Base-by-base conservation (phyloP, 2,329 filamentous ascomycete species). In the Pseudogymnoascus verrucosus region DNA sequence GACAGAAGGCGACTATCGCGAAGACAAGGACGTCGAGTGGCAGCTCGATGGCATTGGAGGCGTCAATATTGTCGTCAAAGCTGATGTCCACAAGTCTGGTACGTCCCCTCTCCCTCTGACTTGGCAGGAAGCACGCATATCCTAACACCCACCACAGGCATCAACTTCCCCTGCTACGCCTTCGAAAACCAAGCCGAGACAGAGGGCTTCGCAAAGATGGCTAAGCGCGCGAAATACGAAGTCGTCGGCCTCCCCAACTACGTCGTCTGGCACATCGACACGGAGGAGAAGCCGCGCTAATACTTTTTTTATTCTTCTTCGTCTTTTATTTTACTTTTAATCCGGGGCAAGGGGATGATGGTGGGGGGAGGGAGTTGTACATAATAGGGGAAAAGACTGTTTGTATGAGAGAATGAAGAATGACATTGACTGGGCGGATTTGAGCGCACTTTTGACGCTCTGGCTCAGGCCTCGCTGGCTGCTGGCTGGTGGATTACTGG, bases 181-280 rank as follows among this genome's bases (percentile, higher is more conserved):
- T 99, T 99, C 74, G 95, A 99, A 76, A 98, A 99, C 77, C 95
- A 99, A 79, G 95, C 95, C 67, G 95, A 99, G 78, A 99, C 95
- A 4, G 95, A 99, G 78, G 95, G 95, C 5, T 99, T 99, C 73
- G 95, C 95, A 39, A 96, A 96, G 76, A 99, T 99, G 95, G 95
- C 95, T 65, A 97, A 96, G 79, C 84, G 92, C 67, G 95, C 95
- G 16, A 95, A 95, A 51, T 98, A 97, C 75, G 84, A 91, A 72
- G 95, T 99, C 26, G 85, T 91, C 69, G 95, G 95, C 54, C 80
- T 99, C 63, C 95, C 93, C 44, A 99, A 99, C 76, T 99, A 99
- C 75, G 88, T 99, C 61, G 93, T 99, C 65, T 99, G 95, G 95
- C 95, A 99, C 75, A 90, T 96, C 71, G 95, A 99, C 76, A 99